Conservation (phyloP, 1,139 yeast genomes). For the Tardiomyces digboiensis region DNA sequence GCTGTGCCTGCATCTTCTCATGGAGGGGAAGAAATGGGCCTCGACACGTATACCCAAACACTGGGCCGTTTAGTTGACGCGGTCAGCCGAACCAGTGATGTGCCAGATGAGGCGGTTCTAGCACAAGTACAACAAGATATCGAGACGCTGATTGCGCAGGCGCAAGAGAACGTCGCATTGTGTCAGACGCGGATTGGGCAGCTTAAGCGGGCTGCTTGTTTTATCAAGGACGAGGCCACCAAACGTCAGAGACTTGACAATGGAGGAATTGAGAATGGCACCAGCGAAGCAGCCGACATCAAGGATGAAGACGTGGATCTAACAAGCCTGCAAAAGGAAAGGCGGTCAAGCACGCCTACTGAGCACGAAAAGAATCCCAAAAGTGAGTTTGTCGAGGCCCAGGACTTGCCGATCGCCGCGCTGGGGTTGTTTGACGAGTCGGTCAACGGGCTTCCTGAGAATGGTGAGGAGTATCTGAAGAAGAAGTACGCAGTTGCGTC, state of each 20-base stretch:
- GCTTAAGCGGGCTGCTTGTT: conserved; percentile 9
- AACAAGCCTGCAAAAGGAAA: neutral
- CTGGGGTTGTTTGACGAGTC: conserved; percentile 61
- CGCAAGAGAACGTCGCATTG: conserved; percentile 11
- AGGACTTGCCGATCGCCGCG: conserved; percentile 62
- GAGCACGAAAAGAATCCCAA: conserved; percentile 41
- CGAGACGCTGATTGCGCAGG: conserved; percentile 11
- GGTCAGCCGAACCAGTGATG: conserved; percentile 4
- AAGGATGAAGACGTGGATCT: conserved; percentile 1
- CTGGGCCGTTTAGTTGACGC: conserved; percentile 2
- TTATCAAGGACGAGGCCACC: conserved; percentile 11
- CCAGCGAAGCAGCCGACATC: conserved; percentile 3
- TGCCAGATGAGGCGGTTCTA: conserved; percentile 11
- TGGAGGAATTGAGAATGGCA: conserved; percentile 1
- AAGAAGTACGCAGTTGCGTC: conserved; percentile 81
- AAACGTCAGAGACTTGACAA: conserved; percentile 1
- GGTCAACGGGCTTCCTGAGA: conserved; percentile 42
- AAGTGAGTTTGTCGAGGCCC: conserved; percentile 66
- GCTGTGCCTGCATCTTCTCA: neutral
- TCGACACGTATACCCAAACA: neutral
- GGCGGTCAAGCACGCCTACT: conserved; percentile 12
- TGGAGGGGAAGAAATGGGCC: neutral
- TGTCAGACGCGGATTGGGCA: conserved; percentile 12
- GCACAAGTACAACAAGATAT: conserved; percentile 11
- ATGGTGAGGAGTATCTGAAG: conserved; percentile 64